Percentiles rank a stretch among this genome's conserved stretches.
phyloP scores from a whole-genome alignment of 176 grass and related monocot genomes.

The Areca catechu region DNA sequence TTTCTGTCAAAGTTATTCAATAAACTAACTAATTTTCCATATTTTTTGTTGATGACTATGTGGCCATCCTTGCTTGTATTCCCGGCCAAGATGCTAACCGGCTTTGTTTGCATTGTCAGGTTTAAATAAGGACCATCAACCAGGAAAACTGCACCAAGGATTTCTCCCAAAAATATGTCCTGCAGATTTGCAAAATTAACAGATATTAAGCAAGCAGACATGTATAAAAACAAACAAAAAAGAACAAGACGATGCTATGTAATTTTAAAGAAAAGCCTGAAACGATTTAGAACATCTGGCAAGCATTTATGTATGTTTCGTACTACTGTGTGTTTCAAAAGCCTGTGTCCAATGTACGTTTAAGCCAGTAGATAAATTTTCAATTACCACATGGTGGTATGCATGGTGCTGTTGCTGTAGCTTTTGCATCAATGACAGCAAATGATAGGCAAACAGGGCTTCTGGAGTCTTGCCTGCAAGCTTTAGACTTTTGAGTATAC shows the following conservation, averaged over 20 bases:
- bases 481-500: conserved; percentile 4
- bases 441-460: conserved; percentile 9
- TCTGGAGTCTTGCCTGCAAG: conserved; percentile 9
- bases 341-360: too few species aligned
- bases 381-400: conserved; percentile 17
- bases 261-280: too few species aligned
- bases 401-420: conserved; percentile 5
- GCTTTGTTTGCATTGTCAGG: conserved; percentile 15
- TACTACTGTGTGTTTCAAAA: too few species aligned
- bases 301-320: too few species aligned
- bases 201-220: too few species aligned
- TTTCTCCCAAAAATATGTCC: conserved; percentile 61
- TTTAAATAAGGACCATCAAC: conserved; percentile 27
- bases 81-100: conserved; percentile 25
- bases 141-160: conserved; percentile 64
- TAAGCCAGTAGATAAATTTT: too few species aligned
- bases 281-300: too few species aligned
- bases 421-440: conserved; percentile 8
- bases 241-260: too few species aligned
- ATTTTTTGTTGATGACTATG: conserved; percentile 20
- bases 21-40: conserved; percentile 24
- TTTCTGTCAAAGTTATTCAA: conserved; percentile 33
- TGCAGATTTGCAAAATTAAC: conserved; percentile 1
- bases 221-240: too few species aligned
- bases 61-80: conserved; percentile 31